Evolutionary conservation across 371 early-diverging fungal species (phyloP), one percentile per base, ranked within the genome.

Genomic region (Mucor indicus): DNA sequence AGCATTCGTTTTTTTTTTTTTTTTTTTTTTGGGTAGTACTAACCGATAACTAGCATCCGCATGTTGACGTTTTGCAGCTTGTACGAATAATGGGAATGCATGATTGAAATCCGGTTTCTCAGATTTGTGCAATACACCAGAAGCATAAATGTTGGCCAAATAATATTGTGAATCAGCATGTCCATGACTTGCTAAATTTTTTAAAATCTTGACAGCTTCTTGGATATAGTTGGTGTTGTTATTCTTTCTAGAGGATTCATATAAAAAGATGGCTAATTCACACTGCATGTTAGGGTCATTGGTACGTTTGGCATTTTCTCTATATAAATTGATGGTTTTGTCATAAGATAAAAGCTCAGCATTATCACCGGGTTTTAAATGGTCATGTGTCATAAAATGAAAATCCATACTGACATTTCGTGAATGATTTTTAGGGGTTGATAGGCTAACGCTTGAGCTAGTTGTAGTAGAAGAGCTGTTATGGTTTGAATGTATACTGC

Each of bases 201-300:
- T 73, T 24, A 81, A 38, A n/a, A 85, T 52, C 50, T 81, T 78
- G 55, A 69, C 64, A 20, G 81, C 83, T 53, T 85, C 85, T 22
- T 54, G 59, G 25, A 79, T 59, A 42, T 80, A 69, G 31, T 75
- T 73, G 32, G 69, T 55, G 3, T 21, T 19, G 2, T 17, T 3
- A 16, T 27, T 30, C 2, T 72, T 60, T 27, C 80, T 79, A 33
- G 80, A 80, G 13, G 81, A 74, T 21, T 81, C 77, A 8, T 82
- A 77, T 60, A 87, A 69, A 38, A 77, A 85, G 15, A 77, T 79
- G 4, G 89, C 90, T 58, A 92, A 84, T 48, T 87, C 88, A 29
- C 88, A 79, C 59, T 86, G 90, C 19, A 87, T 74, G 20, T 76
- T 78, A 0, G 89, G 88, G 50, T 86, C 87, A 23, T 86, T 86